These are phyloP conservation scores for Aspergillus egyptiacus DNA, from an alignment of 495 filamentous ascomycete species.

Conservation along the genomic window DNA sequence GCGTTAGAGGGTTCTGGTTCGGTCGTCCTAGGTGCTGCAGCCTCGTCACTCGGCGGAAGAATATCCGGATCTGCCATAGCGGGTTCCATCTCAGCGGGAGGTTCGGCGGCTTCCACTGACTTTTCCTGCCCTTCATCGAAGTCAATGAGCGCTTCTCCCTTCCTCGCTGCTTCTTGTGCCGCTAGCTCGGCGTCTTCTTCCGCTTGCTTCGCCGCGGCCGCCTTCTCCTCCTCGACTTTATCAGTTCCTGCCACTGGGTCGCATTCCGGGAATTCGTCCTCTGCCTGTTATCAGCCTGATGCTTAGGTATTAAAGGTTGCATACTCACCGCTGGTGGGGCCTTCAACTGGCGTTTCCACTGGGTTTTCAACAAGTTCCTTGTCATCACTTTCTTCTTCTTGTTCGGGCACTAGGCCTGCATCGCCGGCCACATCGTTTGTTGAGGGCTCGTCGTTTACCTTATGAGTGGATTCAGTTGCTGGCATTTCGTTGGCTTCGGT, in stretches of 20 bases:
- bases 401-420: neutral
- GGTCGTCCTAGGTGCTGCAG: neutral
- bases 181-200: slow-evolving; percentile 19
- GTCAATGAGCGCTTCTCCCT: slow-evolving; percentile 11
- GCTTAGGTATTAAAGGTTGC: too few species aligned
- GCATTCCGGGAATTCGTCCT: slow-evolving; percentile 20
- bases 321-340: slow-evolving; percentile 13
- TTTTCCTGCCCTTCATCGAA: slow-evolving; percentile 3
- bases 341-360: neutral
- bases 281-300: slow-evolving; percentile 10
- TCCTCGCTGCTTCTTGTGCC: slow-evolving; percentile 8
- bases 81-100: neutral
- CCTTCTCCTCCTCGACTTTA: slow-evolving; percentile 22
- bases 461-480: neutral
- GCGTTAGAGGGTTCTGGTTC: neutral
- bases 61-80: too few species aligned
- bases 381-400: neutral
- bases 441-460: neutral
- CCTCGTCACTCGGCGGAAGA: neutral
- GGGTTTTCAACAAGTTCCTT: neutral
- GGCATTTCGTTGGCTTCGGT: neutral
- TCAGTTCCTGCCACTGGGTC: slow-evolving; percentile 19
- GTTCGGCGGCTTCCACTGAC: slow-evolving; percentile 1
- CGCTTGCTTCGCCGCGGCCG: slow-evolving; percentile 17
- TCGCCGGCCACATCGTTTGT: neutral